Evolutionary conservation across 2,329 filamentous ascomycete genomes (phyloP).

Genomic region (Lasiodiplodia gonubiensis): DNA sequence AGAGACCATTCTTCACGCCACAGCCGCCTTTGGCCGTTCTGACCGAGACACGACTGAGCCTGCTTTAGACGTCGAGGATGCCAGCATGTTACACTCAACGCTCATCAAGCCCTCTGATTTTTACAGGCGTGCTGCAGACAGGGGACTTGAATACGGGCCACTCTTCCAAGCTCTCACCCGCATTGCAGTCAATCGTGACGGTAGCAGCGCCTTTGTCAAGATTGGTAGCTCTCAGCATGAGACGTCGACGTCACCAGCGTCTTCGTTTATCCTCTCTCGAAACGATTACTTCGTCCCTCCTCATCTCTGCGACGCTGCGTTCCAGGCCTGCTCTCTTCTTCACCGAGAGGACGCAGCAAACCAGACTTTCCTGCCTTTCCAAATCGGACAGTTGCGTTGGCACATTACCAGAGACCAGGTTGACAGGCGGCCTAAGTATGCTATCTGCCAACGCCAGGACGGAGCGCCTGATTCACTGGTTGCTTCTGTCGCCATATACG

Average conservation of each 20-base stretch:
- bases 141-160: not conserved
- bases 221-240: not conserved
- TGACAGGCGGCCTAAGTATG: not conserved
- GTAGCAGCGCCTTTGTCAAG: conserved; percentile 1
- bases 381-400: not conserved
- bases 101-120: not conserved
- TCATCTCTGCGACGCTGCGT: not conserved
- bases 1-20: not conserved
- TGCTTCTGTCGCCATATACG: no score
- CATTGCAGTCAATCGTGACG: not conserved
- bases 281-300: not conserved
- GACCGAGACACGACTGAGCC: not conserved
- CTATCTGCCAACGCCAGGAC: not conserved
- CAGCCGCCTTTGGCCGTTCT: not conserved
- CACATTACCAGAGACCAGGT: not conserved
- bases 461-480: not conserved
- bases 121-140: not conserved
- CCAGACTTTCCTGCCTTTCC: not conserved
- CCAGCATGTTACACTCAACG: not conserved
- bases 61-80: not conserved
- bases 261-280: not conserved
- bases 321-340: not conserved
- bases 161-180: not conserved
- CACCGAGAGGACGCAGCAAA: not conserved
- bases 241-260: not conserved